A percentile compares a stretch with the other conserved stretches of the same genome.
Evolutionary conservation across 129 eudicot genomes (phyloP).

Genomic region (Pseudognaphalium luteoalbum): DNA sequence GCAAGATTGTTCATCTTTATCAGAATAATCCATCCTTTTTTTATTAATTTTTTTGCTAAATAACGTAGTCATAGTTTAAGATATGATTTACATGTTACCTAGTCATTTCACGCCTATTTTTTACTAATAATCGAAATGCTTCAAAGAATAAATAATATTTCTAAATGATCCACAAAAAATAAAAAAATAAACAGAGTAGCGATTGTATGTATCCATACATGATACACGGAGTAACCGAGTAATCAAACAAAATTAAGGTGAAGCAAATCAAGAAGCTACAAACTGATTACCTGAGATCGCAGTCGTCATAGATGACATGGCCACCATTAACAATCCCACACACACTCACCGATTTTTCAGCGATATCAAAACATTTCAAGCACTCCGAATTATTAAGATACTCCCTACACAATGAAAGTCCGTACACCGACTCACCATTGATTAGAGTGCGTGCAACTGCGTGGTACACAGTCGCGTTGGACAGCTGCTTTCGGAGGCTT

Average conservation of each 20-base stretch:
- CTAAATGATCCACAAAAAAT: too few relatives aligned
- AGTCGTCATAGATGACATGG: slow-evolving; percentile 61
- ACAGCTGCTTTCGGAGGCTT: slow-evolving; percentile 45
- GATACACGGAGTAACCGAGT: neutral
- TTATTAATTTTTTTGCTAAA: too few relatives aligned
- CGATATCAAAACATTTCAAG: slow-evolving; percentile 53
- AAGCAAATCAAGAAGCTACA: neutral
- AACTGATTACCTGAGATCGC: slow-evolving; percentile 54
- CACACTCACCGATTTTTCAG: slow-evolving; percentile 39
- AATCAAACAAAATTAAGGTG: neutral
- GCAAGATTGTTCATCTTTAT: too few relatives aligned
- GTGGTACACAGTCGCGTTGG: slow-evolving; percentile 28
- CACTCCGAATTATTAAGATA: slow-evolving; percentile 51
- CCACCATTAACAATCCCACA: slow-evolving; percentile 71
- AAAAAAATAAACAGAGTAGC: neutral
- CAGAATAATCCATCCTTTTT: too few relatives aligned
- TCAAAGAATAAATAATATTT: too few relatives aligned
- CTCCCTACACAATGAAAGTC: slow-evolving; percentile 54
- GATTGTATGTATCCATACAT: neutral
- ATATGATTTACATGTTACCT: too few relatives aligned
- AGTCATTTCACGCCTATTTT: too few relatives aligned
- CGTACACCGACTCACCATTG: slow-evolving; percentile 58
- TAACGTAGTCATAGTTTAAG: too few relatives aligned
- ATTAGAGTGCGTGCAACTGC: slow-evolving; percentile 55
- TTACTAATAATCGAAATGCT: too few relatives aligned